These are phyloP conservation scores for Puccinia horiana DNA, from an alignment of 1,284 basidiomycete species.

Conservation along the genomic window DNA sequence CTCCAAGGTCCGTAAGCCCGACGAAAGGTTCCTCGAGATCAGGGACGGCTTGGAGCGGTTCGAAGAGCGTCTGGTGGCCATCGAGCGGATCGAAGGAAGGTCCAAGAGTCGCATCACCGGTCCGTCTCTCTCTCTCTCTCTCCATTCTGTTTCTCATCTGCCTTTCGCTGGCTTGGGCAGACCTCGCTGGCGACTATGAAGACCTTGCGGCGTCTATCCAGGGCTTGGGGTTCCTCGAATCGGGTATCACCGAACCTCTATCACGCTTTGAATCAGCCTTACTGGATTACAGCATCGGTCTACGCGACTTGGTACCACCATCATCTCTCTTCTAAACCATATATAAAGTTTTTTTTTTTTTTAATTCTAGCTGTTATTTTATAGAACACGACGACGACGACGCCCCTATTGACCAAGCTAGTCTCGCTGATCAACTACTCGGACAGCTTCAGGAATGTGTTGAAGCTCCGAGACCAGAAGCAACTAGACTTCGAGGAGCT, in stretches of 20 bases:
- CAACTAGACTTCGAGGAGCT: constrained; percentile 98
- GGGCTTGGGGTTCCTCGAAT: constrained; percentile 93
- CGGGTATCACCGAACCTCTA: constrained; percentile 92
- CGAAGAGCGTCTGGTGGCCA: constrained; percentile 79
- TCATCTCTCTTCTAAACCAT: too few species aligned
- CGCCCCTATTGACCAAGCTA: constrained; percentile 78
- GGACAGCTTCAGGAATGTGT: constrained; percentile 80
- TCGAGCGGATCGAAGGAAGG: constrained; percentile 70
- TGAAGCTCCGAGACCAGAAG: constrained; percentile 95
- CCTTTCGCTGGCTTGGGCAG: too few species aligned
- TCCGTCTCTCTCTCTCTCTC: constrained; percentile 4
- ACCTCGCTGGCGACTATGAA: constrained; percentile 93
- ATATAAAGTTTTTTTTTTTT: constrained; percentile 50
- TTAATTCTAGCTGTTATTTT: constrained; percentile 24
- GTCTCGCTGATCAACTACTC: constrained; percentile 87
- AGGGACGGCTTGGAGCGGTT: constrained; percentile 87
- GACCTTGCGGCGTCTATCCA: constrained; percentile 93
- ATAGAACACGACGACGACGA: constrained; percentile 51
- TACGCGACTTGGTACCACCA: constrained; percentile 68
- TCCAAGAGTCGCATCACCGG: constrained; percentile 49
- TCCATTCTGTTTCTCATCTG: constrained; percentile 25
- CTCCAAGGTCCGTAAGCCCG: constrained; percentile 89
- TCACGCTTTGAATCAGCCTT: constrained; percentile 94
- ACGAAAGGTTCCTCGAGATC: constrained; percentile 90
- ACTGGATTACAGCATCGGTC: constrained; percentile 81